A percentile compares a stretch with the other conserved stretches of the same genome.
Conservation (phyloP, 176 grass and related monocot species). For the Areca catechu region DNA sequence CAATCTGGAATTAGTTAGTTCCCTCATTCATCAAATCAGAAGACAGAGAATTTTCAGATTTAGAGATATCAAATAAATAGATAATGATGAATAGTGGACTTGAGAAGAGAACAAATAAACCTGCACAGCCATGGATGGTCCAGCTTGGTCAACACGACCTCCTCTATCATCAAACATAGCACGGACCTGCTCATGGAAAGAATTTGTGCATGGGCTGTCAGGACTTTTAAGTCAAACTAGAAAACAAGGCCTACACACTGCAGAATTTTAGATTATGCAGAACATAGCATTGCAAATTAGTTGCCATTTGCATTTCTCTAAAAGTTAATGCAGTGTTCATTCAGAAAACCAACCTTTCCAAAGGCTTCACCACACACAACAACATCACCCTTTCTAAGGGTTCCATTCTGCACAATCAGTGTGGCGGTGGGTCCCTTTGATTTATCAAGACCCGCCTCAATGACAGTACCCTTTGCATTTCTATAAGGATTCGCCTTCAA, state of each 20-base stretch:
- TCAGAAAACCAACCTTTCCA: constrained; percentile 64
- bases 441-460: constrained; percentile 92
- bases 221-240: too few relatives aligned
- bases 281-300: too few relatives aligned
- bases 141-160: constrained; percentile 61
- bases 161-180: constrained; percentile 96
- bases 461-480: constrained; percentile 91
- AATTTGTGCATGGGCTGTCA: background rate
- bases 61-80: too few relatives aligned
- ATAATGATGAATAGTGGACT: too few relatives aligned
- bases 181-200: constrained; percentile 51
- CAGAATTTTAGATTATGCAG: too few relatives aligned
- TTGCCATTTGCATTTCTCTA: too few relatives aligned
- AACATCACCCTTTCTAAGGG: constrained; percentile 76
- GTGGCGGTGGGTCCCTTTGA: constrained; percentile 73
- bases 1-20: too few relatives aligned
- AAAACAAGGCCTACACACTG: too few relatives aligned
- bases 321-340: too few relatives aligned
- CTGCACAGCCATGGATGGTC: constrained; percentile 89
- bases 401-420: constrained; percentile 94
- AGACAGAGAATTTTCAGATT: too few relatives aligned
- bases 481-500: constrained; percentile 92
- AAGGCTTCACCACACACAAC: constrained; percentile 88
- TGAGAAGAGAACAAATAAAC: constrained; percentile 15
- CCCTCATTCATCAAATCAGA: too few relatives aligned